A percentile compares a stretch with the other conserved stretches of the same genome.
These are phyloP conservation scores for Leccinum subfulvum DNA, from an alignment of 1,284 basidiomycete genomes.

Conservation along the genomic window DNA sequence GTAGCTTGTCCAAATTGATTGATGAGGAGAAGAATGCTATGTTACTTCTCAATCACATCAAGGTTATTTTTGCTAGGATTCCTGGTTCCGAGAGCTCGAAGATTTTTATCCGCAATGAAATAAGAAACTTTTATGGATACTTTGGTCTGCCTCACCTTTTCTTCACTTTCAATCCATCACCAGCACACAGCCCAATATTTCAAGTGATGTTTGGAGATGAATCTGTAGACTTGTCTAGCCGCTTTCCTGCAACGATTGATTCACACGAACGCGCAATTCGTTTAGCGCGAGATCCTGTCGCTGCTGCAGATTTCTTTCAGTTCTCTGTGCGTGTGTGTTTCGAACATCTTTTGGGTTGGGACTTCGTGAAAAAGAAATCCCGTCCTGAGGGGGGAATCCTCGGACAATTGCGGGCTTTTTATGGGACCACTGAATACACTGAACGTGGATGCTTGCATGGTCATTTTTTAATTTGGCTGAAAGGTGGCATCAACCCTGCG, in stretches of 20 bases:
- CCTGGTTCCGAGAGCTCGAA: conserved; percentile 15
- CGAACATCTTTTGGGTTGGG: conserved; percentile 12
- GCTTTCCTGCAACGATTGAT: conserved; percentile 4
- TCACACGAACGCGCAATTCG: conserved; percentile 1
- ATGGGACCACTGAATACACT: conserved; percentile 15
- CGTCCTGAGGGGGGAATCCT: conserved; percentile 4
- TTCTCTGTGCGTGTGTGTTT: conserved; percentile 11
- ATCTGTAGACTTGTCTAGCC: conserved; percentile 2
- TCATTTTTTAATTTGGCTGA: conserved; percentile 17
- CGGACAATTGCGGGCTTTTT: conserved; percentile 11
- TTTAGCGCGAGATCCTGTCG: conserved; percentile 11
- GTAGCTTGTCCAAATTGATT: not conserved
- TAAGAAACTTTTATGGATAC: conserved; percentile 10
- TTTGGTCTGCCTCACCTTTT: conserved; percentile 15
- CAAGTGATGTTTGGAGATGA: conserved; percentile 16
- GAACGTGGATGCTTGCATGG: conserved; percentile 14
- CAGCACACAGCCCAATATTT: conserved; percentile 15
- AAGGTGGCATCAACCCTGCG: conserved; percentile 2
- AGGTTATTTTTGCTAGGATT: conserved; percentile 8
- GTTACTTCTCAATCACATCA: conserved; percentile 3
- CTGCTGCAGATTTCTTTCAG: conserved; percentile 8
- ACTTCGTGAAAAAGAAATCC: not conserved
- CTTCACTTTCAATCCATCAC: conserved; percentile 14
- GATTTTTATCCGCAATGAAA: conserved; percentile 11
- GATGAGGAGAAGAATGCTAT: conserved; percentile 1